Evolutionary conservation across 352 stramenopile genomes (phyloP), one percentile per base, ranked within the genome.

Genomic region (Aphanomyces stellatus): DNA sequence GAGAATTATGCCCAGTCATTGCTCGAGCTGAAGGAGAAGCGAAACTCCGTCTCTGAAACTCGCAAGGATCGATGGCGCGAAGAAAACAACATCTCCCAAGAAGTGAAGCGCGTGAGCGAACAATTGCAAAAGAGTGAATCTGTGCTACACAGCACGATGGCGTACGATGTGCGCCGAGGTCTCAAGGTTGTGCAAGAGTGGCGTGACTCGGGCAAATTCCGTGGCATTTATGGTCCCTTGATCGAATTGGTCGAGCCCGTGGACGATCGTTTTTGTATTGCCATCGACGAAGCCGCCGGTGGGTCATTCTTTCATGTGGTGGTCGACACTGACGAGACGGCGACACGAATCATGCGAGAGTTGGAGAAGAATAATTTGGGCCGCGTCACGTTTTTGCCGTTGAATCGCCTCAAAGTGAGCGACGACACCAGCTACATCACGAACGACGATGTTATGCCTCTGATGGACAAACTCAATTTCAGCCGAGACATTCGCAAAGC

Each of bases 271-370:
- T 99, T 98, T 71, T 95, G 90, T 61, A 98, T 89, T 15, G 96
- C 95, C 30, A 81, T 98, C 1, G 97, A 99, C 72, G 93, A 98
- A 61, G 95, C 97, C 40, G 96, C 96, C 4, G 93, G 97, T 8
- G 96, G 94, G 34, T 83, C 87, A 43, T 85, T 99, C 25, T 99
- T 99, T 76, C 96, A 99, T 72, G 94, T 99, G 17, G 96, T 99
- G 53, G 97, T 99, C 24, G 96, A 99, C 75, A 98, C 89, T 2
- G 97, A 99, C 71, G 93, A 96, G 51, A 99, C 96, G 17, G 97
- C 96, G 2, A 85, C 95, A 13, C 70, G 80, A 33, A 87, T 99
- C 51, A 98, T 99, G 89, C 80, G 84, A 53, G 85, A 97, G 27
- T 78, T 99, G 28, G 95, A 98, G 71, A 81, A 87, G 62, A 88